Base-by-base conservation (phyloP, 106 monocot species). In the Posidonia australis region DNA sequence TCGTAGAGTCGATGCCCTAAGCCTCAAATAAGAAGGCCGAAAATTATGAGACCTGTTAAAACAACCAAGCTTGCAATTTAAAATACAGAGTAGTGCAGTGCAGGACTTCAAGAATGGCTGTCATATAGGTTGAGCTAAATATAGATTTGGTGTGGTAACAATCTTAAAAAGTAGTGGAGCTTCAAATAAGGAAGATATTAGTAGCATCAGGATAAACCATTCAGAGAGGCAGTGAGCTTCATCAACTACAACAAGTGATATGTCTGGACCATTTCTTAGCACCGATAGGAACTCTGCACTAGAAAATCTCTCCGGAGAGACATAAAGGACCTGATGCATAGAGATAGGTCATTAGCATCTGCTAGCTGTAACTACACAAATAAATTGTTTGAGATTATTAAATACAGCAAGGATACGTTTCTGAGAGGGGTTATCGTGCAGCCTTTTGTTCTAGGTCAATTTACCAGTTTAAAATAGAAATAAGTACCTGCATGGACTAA, bases 211-310 rank as follows among this genome's bases (percentile, higher is more conserved):
- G 3, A 16, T 78, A 82, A 46, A 96, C 96, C 96, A 98, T 77
- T 98, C 96, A 70, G 96, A 98, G 73, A 98, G 78, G 78, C 96
- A 98, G 65, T 98, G 96, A 73, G 96, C 96, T 87, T 98, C 96
- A 83, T 98, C 96, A 69, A 98, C 74, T 42, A 81, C 96, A 41
- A 90, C 41, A 60, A 98, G 79, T 23, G 96, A 90, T 69, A 90
- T 69, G 67, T 67, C 52, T 58, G 82, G 69, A 62, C 48, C 71
- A 65, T 83, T 69, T 61, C 51, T 58, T 45, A 87, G 80, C 49
- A 83, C 58, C 16, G 80, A 77, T 54, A 87, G 62, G 49, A 98
- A 98, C 30, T 81, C 82, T 68, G 74, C 46, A 81, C 80, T 90
- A 41, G 79, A 64, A 70, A 98, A 84, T 73, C 96, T 87, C 74